Percentiles rank a stretch among this genome's conserved stretches.
Evolutionary conservation across 108 stramenopile genomes (phyloP).

Genomic region (Poteriospumella lacustris): DNA sequence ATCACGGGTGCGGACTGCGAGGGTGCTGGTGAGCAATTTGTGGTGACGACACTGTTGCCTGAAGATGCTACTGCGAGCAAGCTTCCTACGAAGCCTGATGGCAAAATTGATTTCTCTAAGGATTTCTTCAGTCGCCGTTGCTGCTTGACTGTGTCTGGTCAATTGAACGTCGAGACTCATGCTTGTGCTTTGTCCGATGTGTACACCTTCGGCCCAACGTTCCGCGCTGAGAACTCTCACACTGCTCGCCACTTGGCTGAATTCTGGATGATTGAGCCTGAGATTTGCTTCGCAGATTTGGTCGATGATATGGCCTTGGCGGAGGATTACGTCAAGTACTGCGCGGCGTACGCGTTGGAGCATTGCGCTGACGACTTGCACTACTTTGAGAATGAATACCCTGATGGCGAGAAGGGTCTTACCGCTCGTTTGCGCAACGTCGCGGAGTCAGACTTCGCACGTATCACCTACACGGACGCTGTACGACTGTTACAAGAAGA

Average conservation of each 20-base stretch:
- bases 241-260: constrained; percentile 88
- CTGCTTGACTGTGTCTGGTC: constrained; percentile 80
- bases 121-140: constrained; percentile 70
- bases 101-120: constrained; percentile 23
- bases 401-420: constrained; percentile 62
- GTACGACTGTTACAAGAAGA: constrained; percentile 62
- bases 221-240: constrained; percentile 87
- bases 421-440: constrained; percentile 60
- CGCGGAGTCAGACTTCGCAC: constrained; percentile 63
- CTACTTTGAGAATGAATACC: constrained; percentile 67
- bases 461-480: constrained; percentile 75
- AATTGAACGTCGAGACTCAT: constrained; percentile 85
- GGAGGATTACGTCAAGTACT: constrained; percentile 89
- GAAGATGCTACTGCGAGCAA: constrained; percentile 24
- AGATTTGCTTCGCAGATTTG: constrained; percentile 73
- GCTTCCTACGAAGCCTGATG: not conserved
- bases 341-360: constrained; percentile 73
- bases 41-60: constrained; percentile 61
- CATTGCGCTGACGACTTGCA: constrained; percentile 75
- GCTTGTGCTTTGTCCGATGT: constrained; percentile 80
- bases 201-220: constrained; percentile 89
- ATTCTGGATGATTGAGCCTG: constrained; percentile 91
- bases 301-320: constrained; percentile 73
- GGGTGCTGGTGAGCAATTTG: constrained; percentile 89
- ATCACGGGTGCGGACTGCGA: constrained; percentile 81